These are phyloP conservation scores for Volvox reticuliferus DNA, from an alignment of 139 green algal genomes.

Conservation along the genomic window DNA sequence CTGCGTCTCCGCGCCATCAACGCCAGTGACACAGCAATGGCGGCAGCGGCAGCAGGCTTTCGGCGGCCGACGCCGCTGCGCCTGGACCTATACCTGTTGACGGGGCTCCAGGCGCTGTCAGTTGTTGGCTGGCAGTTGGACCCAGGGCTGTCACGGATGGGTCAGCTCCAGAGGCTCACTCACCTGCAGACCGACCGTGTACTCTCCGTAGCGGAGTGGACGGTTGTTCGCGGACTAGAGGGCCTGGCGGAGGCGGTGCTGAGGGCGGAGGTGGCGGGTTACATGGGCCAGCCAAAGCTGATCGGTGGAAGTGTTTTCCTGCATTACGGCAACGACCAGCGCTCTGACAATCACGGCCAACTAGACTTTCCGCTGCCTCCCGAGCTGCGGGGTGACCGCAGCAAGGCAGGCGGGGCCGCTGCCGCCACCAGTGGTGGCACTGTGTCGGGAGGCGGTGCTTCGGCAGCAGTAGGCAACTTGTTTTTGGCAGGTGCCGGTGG, in stretches of 20 bases:
- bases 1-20: not conserved
- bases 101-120: not conserved
- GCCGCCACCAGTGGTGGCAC: not conserved
- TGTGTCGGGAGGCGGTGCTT: not conserved
- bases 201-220: not conserved
- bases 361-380: not conserved
- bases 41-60: not conserved
- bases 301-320: not conserved
- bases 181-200: not conserved
- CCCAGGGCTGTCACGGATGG: not conserved
- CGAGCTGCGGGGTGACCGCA: not conserved
- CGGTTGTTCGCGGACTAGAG: not conserved
- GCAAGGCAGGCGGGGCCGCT: not conserved
- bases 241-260: not conserved
- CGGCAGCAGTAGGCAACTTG: not conserved
- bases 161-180: not conserved
- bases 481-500: not conserved
- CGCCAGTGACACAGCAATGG: not conserved
- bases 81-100: constrained; percentile 2
- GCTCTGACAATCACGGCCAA: too few relatives aligned
- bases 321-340: not conserved
- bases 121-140: constrained; percentile 3
- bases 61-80: not conserved
- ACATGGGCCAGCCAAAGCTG: not conserved
- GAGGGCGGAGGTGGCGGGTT: not conserved